phyloP scores from a whole-genome alignment of 129 eudicot genomes.

The Calendula officinalis region DNA sequence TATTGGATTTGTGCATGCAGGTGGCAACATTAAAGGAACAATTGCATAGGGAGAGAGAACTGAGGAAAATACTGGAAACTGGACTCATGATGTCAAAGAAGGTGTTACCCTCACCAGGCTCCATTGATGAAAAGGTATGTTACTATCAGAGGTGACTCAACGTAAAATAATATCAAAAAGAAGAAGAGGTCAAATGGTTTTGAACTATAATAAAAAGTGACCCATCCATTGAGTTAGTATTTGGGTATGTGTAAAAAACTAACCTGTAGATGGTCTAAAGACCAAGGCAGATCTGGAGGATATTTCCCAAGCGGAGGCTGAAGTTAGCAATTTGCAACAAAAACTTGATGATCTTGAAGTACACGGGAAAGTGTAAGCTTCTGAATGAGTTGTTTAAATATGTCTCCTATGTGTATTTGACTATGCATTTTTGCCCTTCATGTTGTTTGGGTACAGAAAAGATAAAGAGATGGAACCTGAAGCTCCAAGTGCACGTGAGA shows the following conservation, averaged over 20 bases:
- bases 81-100: conserved; percentile 48
- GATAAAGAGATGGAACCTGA: conserved; percentile 51
- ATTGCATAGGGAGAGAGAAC: conserved; percentile 66
- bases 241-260: conserved; percentile 24
- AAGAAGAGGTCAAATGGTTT: background rate
- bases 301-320: conserved; percentile 56
- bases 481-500: conserved; percentile 28
- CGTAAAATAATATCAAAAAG: background rate
- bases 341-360: conserved; percentile 61
- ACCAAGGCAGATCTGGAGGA: conserved; percentile 60
- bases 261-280: conserved; percentile 41
- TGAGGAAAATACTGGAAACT: conserved; percentile 64
- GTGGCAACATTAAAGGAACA: conserved; percentile 65
- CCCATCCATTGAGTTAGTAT: background rate
- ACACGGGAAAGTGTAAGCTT: conserved; percentile 54
- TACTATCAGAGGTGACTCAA: conserved; percentile 16
- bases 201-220: conserved; percentile 5
- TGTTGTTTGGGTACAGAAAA: conserved; percentile 51
- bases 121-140: conserved; percentile 69
- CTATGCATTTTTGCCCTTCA: conserved; percentile 6
- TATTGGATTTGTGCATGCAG: conserved; percentile 38
- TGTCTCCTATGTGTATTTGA: conserved; percentile 7
- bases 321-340: conserved; percentile 50
- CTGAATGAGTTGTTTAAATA: conserved; percentile 2
- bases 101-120: conserved; percentile 31